Evolutionary conservation across 306 rosid genomes (phyloP), one percentile per base, ranked within the genome.

Genomic region (Rosa persica): DNA sequence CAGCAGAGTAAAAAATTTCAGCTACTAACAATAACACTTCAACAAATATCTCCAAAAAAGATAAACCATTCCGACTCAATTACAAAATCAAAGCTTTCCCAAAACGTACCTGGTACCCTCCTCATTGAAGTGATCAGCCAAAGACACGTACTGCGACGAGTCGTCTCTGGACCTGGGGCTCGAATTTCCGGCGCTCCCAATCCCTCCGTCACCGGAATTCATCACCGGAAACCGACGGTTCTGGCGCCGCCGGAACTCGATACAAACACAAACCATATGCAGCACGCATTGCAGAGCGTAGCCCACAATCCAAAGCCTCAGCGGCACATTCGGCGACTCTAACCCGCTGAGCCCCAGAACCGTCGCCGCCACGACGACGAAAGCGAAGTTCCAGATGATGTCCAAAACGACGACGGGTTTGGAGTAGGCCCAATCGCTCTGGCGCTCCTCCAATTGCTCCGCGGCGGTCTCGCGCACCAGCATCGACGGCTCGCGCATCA

Each of bases 351-450:
- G 57, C 65, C 89, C 70, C 81, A 91, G 74, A 4, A 84, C 81
- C 1, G 92, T 72, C 16, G 89, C 81, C 9, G 97, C 95, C 39
- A 83, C 97, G 13, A 88, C 79, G 4, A 95, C 93, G 67, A 95
- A 92, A 0, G 91, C 88, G 68, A 92, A 86, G 80, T 94, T 94
- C 98, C 98, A 94, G 7, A 94, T 76, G 76, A 92, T 76, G 57
- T 94, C 98, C 23, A 94, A 91, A 25, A 94, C 88, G 57, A 94
- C 97, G 40, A 94, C 89, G 10, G 98, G 98, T 80, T 89, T 94
- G 19, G 98, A 94, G 74, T 92, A 92, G 13, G 98, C 98, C 98
- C 98, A 94, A 85, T 94, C 98, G 83, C 95, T 90, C 89, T 94
- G 98, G 73, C 97, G 70, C 88, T 90, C 97, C 87, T 94, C 97